These are phyloP conservation scores for Candida vartiovaarae DNA, from an alignment of 805 yeast genomes.

Conservation along the genomic window DNA sequence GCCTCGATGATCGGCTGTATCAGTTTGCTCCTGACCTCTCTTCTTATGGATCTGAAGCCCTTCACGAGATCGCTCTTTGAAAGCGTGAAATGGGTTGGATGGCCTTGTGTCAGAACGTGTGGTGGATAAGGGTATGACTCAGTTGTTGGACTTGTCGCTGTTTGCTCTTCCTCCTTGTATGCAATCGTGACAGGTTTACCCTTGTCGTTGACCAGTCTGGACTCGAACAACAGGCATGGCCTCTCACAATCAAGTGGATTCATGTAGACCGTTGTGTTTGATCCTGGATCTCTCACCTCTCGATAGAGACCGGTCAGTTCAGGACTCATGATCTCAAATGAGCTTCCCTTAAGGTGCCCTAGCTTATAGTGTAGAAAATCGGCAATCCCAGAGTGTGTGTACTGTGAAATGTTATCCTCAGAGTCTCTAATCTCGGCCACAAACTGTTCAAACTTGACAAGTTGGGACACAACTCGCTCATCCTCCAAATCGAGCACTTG, in stretches of 20 bases:
- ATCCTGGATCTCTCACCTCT: slow-evolving; percentile 14
- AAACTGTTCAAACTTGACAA: slow-evolving; percentile 9
- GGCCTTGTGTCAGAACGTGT: slow-evolving; percentile 9
- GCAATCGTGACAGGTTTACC: slow-evolving; percentile 17
- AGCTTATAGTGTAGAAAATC: slow-evolving; percentile 17
- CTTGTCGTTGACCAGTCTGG: slow-evolving; percentile 17
- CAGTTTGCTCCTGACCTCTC: slow-evolving; percentile 14
- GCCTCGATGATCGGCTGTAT: slow-evolving; percentile 16
- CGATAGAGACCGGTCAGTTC: slow-evolving; percentile 13
- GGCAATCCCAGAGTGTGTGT: slow-evolving; percentile 17
- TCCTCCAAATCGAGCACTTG: neutral
- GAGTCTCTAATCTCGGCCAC: slow-evolving; percentile 8
- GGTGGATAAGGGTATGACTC: slow-evolving; percentile 20
- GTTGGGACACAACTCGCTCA: slow-evolving; percentile 1
- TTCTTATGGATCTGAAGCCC: slow-evolving; percentile 17
- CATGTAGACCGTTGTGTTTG: slow-evolving; percentile 18
- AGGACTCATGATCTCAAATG: slow-evolving; percentile 11
- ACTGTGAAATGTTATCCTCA: slow-evolving; percentile 7
- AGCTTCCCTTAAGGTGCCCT: slow-evolving; percentile 17
- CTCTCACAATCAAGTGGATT: slow-evolving; percentile 16
- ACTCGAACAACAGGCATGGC: slow-evolving; percentile 15
- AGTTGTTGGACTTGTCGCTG: slow-evolving; percentile 15
- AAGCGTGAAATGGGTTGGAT: slow-evolving; percentile 15
- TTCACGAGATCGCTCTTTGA: slow-evolving; percentile 14
- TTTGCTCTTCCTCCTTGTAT: slow-evolving; percentile 13